These are phyloP conservation scores for Picocystis salinarum DNA, from an alignment of 139 green algal species.

Conservation along the genomic window DNA sequence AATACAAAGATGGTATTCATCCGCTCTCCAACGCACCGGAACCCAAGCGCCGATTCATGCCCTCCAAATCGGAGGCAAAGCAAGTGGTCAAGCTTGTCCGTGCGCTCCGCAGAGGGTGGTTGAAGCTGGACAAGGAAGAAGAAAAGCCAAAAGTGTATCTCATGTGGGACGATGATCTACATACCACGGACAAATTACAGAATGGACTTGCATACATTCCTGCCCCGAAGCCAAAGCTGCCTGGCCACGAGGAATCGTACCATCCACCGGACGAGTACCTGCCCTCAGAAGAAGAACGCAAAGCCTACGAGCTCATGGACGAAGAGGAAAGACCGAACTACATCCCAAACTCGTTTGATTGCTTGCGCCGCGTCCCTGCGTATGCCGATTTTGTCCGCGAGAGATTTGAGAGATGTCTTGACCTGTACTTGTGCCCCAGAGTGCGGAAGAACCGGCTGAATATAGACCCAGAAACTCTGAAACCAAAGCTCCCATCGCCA, in stretches of 20 bases:
- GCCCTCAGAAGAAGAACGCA: slow-evolving; percentile 70
- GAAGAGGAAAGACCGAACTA: slow-evolving; percentile 48
- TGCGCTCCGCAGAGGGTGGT: slow-evolving; percentile 79
- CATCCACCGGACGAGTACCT: slow-evolving; percentile 91
- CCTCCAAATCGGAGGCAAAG: slow-evolving; percentile 90
- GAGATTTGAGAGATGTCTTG: slow-evolving; percentile 91
- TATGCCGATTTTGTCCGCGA: slow-evolving; percentile 83
- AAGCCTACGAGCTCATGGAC: slow-evolving; percentile 37
- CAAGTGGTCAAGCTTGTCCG: slow-evolving; percentile 73
- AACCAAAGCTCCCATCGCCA: slow-evolving; percentile 83
- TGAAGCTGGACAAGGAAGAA: slow-evolving; percentile 32
- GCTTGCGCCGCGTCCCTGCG: slow-evolving; percentile 44
- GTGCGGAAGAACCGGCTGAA: slow-evolving; percentile 42
- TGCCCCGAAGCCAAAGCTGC: slow-evolving; percentile 69
- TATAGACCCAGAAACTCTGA: slow-evolving; percentile 41
- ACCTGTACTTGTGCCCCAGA: slow-evolving; percentile 92
- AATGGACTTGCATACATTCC: slow-evolving; percentile 76
- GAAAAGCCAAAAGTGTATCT: slow-evolving; percentile 48
- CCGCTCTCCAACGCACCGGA: slow-evolving; percentile 63
- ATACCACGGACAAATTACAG: slow-evolving; percentile 22
- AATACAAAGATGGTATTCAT: slow-evolving; percentile 38
- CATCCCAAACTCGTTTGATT: slow-evolving; percentile 40
- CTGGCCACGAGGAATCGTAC: slow-evolving; percentile 81
- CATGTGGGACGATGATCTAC: slow-evolving; percentile 76
- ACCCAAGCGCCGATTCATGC: slow-evolving; percentile 88